Base-by-base conservation (phyloP, 495 filamentous ascomycete species). In the Neurospora sublineolata region DNA sequence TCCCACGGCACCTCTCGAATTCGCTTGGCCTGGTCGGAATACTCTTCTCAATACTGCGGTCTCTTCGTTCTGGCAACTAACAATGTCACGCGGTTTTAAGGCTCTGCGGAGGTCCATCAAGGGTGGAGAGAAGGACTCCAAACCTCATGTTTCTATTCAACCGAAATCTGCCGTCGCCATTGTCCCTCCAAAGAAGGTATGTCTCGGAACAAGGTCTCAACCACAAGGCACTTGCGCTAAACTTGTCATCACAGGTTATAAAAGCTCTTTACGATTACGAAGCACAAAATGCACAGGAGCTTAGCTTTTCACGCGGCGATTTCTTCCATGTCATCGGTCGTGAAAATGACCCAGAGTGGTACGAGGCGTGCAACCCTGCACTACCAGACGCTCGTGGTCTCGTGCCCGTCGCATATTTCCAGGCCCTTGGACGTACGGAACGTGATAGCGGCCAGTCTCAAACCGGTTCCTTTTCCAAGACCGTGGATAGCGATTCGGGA, bases 241-340 rank as follows among this genome's bases (percentile, higher is more conserved):
- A 75, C 67, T 67, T 72, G 60, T 71, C 27, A 64, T 41, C 44
- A 68, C 70, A 99, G 95, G 94, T 99, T 67, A 99, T 99, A 78
- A 93, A 93, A 85, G 94, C 95, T 16, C 90, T 97, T 58, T 97
- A 94, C 85, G 93, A 97, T 79, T 97, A 97, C 82, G 83, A 89
- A 74, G 92, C 92, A 68, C 86, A 90, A 77, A 88, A 86, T 40
- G 81, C 86, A 16, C 90, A 94, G 78, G 93, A 97, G 83, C 85
- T 99, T 75, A 89, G 89, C 74, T 99, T 99, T 82, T 90, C 89
- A 75, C 91, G 93, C 77, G 95, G 95, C 75, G 95, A 99, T 79
- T 99, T 98, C 82, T 97, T 99, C 81, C 94, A 98, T 84, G 96
- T 99, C 70, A 94, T 98, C 80, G 94, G 93, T 77, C 91, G 94